Conservation (phyloP, 805 yeast species). For the Zygoascus biomembranicola region DNA sequence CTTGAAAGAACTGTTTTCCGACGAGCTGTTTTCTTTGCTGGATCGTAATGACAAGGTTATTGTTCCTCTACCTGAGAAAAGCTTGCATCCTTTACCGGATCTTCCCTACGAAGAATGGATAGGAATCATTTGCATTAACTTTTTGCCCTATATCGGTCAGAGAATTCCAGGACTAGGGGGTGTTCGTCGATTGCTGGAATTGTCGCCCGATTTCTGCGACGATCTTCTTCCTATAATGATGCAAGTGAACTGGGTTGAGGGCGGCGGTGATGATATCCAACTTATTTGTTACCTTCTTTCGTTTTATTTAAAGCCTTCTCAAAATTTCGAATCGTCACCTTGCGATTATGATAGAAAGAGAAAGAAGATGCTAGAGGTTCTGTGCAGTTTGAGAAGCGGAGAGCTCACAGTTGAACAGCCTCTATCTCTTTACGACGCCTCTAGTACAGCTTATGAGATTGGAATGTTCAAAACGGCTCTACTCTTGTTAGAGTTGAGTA, state of each 20-base stretch:
- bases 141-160: neutral
- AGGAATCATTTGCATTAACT: neutral
- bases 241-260: neutral
- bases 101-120: slow-evolving; percentile 1
- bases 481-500: slow-evolving; percentile 23
- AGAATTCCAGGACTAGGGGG: neutral
- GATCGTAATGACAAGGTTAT: neutral
- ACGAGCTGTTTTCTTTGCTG: neutral
- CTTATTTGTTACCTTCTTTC: neutral
- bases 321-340: neutral
- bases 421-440: slow-evolving; percentile 5
- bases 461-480: slow-evolving; percentile 27
- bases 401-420: neutral
- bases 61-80: neutral
- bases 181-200: neutral
- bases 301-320: neutral
- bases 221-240: neutral
- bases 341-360: neutral
- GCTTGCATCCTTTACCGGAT: neutral
- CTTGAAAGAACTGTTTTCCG: neutral
- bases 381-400: neutral
- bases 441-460: slow-evolving; percentile 18
- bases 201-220: neutral
- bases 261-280: neutral
- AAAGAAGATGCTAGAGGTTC: neutral